These are phyloP conservation scores for Pelargonium citronellum DNA, from an alignment of 441 rosid species.

Conservation along the genomic window DNA sequence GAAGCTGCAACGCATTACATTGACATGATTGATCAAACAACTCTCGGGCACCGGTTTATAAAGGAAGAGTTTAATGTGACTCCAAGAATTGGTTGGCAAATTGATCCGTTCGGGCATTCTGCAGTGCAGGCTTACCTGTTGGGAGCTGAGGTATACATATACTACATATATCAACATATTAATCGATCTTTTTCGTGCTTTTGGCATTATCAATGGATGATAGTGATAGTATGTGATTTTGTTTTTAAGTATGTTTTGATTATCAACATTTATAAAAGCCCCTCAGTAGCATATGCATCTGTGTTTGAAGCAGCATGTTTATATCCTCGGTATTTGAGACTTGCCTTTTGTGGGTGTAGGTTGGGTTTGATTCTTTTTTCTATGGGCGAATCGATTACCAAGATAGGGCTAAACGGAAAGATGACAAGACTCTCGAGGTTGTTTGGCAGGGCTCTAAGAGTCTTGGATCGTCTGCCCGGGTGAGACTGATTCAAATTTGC, in stretches of 20 bases:
- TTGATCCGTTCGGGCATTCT: slow-evolving; percentile 99
- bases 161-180: no score
- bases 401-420: slow-evolving; percentile 76
- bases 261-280: background rate
- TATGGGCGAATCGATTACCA: slow-evolving; percentile 97
- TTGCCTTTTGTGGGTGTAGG: slow-evolving; percentile 39
- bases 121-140: slow-evolving; percentile 96
- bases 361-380: slow-evolving; percentile 91
- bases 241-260: background rate
- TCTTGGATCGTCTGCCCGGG: slow-evolving; percentile 88
- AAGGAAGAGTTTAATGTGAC: slow-evolving; percentile 73
- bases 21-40: slow-evolving; percentile 98
- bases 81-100: slow-evolving; percentile 99
- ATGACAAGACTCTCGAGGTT: slow-evolving; percentile 92
- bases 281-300: background rate
- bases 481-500: slow-evolving; percentile 19
- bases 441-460: slow-evolving; percentile 93
- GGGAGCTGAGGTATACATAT: slow-evolving; percentile 89
- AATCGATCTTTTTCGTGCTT: no score
- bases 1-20: slow-evolving; percentile 92
- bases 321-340: slow-evolving; percentile 2
- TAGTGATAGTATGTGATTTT: background rate
- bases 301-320: background rate
- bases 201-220: no score
- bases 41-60: slow-evolving; percentile 85